These are phyloP conservation scores for Davidsoniella eucalypti DNA, from an alignment of 2,329 filamentous ascomycete genomes.

Conservation along the genomic window DNA sequence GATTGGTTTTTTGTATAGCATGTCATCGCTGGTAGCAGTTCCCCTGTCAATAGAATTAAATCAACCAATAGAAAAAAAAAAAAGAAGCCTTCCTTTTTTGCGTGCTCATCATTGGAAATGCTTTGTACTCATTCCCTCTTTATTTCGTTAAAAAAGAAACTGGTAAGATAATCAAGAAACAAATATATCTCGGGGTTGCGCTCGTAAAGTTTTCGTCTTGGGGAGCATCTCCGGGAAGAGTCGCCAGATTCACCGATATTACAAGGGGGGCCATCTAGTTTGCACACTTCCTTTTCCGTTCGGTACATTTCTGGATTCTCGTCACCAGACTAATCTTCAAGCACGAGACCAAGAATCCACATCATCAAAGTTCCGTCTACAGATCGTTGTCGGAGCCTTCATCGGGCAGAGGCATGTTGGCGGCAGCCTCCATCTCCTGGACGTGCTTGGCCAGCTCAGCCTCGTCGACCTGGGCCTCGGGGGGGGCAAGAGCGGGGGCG, in stretches of 20 bases:
- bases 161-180: background rate
- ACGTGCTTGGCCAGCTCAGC: conserved; percentile 66
- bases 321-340: conserved; percentile 12
- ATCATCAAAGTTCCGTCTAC: conserved; percentile 25
- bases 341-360: conserved; percentile 8
- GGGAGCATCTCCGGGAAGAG: background rate
- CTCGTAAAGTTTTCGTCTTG: background rate
- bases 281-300: conserved; percentile 9
- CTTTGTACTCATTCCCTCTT: conserved; percentile 9
- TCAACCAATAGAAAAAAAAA: conserved; percentile 7
- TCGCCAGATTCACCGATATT: conserved; percentile 11
- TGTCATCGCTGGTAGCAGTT: no score
- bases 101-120: conserved; percentile 10
- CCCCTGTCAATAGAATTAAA: background rate
- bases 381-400: conserved; percentile 70
- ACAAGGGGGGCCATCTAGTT: conserved; percentile 9
- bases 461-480: conserved; percentile 79
- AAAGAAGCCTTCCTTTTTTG: background rate
- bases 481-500: conserved; percentile 82
- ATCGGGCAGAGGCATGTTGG: conserved; percentile 72
- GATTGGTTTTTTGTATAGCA: no score
- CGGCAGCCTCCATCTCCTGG: conserved; percentile 74
- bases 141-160: conserved; percentile 6
- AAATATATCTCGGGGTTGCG: background rate
- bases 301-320: conserved; percentile 12